Evolutionary conservation across 192 early-diverging fungal genomes (phyloP).

Genomic region (Gigaspora rosea): DNA sequence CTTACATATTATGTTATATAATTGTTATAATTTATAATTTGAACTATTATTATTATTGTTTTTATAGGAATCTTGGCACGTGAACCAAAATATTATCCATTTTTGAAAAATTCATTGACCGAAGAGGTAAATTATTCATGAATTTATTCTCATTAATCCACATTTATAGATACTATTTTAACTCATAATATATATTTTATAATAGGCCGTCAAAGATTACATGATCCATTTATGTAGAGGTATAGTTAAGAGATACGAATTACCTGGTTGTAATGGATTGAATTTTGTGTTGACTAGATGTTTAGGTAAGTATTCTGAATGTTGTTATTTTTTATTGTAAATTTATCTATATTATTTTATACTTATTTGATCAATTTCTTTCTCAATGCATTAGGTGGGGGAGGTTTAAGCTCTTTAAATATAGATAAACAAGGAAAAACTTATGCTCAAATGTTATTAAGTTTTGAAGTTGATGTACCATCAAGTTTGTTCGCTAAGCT

Average conservation of each 20-base stretch:
- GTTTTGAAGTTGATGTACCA: slow-evolving; percentile 56
- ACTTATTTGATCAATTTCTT: background rate
- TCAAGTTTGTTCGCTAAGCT: slow-evolving; percentile 39
- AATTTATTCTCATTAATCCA: background rate
- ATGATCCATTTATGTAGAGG: slow-evolving; percentile 65
- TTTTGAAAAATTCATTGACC: slow-evolving; percentile 56
- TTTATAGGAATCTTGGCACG: slow-evolving; percentile 55
- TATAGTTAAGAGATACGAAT: slow-evolving; percentile 59
- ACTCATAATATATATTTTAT: slow-evolving; percentile 12
- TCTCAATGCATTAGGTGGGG: slow-evolving; percentile 47
- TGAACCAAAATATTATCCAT: slow-evolving; percentile 56
- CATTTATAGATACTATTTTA: too few relatives aligned
- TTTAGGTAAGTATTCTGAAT: slow-evolving; percentile 42
- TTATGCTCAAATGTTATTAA: slow-evolving; percentile 63
- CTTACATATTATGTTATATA: background rate
- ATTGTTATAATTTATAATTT: background rate
- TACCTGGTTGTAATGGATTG: slow-evolving; percentile 55
- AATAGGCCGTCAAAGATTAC: slow-evolving; percentile 45
- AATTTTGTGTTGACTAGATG: slow-evolving; percentile 68
- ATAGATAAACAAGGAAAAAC: slow-evolving; percentile 71
- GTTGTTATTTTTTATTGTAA: slow-evolving; percentile 2
- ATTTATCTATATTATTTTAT: background rate
- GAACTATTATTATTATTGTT: background rate
- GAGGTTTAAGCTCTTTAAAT: slow-evolving; percentile 59
- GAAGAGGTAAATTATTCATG: slow-evolving; percentile 33